Evolutionary conservation across 768 basidiomycete species (phyloP), one percentile per base, ranked within the genome.

Genomic region (Russula olivacea): DNA sequence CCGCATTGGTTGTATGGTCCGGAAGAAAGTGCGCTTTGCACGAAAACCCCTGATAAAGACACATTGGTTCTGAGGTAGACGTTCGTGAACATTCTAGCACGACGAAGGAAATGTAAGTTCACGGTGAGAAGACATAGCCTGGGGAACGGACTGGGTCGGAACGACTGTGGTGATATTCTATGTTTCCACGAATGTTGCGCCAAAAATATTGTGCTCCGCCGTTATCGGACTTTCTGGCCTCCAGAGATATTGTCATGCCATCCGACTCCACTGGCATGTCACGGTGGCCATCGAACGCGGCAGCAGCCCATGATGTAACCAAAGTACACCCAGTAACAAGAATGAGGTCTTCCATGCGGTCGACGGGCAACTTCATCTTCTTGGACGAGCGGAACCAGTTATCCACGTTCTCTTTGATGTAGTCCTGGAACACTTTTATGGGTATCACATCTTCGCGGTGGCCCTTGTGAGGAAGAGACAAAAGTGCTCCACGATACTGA

Each of bases 11-110:
- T n/a, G n/a, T 34, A 7, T 52, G 34, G 5, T 51, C 40, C 23
- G 30, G 54, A 21, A 61, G 30, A 61, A 40, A 11, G 43, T n/a
- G 15, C 61, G 61, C 17, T 63, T 63, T 1, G 62, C 58, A 10
- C 62, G 62, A 25, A 47, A 63, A 10, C 58, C 62, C 25, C 41
- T 58, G 12, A 63, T 47, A 25, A 63, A 63, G 4, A 63, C 45
- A 10, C 62, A 63, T n/a, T 63, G 62, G 34, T 61, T 61, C 30
- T 23, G 52, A 14, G 30, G 7, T 10, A 9, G 25, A 19, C 11
- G 14, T 11, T 17, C 17, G 10, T 11, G 10, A 17, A 8, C 12
- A 5, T 28, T 17, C 15, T 25, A 28, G 6, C 17, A n/a, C 8
- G 6, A 30, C 10, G 19, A 14, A 30, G 1, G 25, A 49, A 28